phyloP scores from a whole-genome alignment of 169 alveolate species.

The Cystoisospora suis region DNA sequence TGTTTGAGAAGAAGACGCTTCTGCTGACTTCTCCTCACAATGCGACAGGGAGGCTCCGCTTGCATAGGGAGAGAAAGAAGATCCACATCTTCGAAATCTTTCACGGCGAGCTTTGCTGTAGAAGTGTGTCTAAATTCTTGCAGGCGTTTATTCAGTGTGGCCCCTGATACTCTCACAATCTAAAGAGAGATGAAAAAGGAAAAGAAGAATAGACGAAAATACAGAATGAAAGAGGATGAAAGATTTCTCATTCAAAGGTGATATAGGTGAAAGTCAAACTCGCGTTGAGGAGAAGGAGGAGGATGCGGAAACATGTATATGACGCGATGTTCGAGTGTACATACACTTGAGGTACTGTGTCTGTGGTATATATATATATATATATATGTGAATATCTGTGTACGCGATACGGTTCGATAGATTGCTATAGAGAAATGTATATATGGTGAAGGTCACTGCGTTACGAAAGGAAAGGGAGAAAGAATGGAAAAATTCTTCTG shows the following conservation, averaged over 20 bases:
- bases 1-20: constrained; percentile 35
- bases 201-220: not conserved
- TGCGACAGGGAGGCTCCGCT: constrained; percentile 66
- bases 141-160: constrained; percentile 57
- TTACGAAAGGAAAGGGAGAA: not conserved
- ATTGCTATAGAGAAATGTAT: no score
- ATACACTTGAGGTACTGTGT: no score
- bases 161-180: constrained; percentile 57
- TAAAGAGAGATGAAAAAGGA: not conserved
- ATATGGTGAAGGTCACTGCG: not conserved
- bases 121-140: constrained; percentile 65
- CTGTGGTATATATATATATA: no score
- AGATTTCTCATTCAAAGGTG: not conserved
- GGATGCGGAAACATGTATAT: no score
- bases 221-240: not conserved
- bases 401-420: no score
- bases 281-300: no score
- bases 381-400: not conserved
- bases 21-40: constrained; percentile 52
- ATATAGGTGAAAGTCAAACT: no score
- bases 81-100: constrained; percentile 62
- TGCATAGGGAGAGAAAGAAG: constrained; percentile 59
- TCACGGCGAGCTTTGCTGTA: constrained; percentile 62
- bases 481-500: not conserved
- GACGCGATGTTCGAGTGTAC: no score